Conservation (phyloP, 495 filamentous ascomycete species). For the Mytilinidion resinicola region DNA sequence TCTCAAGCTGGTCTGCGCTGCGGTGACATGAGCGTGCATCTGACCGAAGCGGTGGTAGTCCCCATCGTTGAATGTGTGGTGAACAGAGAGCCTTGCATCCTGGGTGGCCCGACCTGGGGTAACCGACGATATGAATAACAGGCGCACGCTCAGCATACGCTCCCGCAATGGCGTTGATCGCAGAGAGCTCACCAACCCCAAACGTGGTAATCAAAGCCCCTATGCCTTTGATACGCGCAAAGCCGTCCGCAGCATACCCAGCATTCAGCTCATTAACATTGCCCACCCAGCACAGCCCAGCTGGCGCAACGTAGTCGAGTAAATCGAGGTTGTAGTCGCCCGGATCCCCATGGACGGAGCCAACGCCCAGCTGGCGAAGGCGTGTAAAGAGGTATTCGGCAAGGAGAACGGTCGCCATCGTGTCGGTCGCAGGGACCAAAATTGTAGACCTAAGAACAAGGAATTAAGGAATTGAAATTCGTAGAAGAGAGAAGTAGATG, state of each 20-base stretch:
- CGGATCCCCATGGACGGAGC: slow-evolving; percentile 39
- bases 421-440: not conserved
- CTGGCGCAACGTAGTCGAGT: slow-evolving; percentile 58
- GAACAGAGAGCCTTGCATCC: slow-evolving; percentile 32
- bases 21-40: slow-evolving; percentile 38
- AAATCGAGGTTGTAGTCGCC: slow-evolving; percentile 69
- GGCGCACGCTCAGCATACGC: slow-evolving; percentile 26
- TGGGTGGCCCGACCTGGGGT: slow-evolving; percentile 34
- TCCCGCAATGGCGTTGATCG: slow-evolving; percentile 48
- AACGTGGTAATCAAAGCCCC: slow-evolving; percentile 70
- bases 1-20: slow-evolving; percentile 34
- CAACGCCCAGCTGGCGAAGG: slow-evolving; percentile 60
- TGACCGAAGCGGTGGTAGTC: slow-evolving; percentile 37
- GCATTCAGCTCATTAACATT: slow-evolving; percentile 77
- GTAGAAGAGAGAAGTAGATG: too few species aligned
- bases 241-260: slow-evolving; percentile 72
- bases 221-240: slow-evolving; percentile 65
- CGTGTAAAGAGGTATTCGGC: slow-evolving; percentile 61
- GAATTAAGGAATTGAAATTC: too few species aligned
- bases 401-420: slow-evolving; percentile 11
- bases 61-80: slow-evolving; percentile 43
- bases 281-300: slow-evolving; percentile 64
- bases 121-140: slow-evolving; percentile 28
- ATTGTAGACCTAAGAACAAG: too few species aligned
- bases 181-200: slow-evolving; percentile 74